These are phyloP conservation scores for Pseudogymnoascus sp. DNA, from an alignment of 2,329 filamentous ascomycete species.

Conservation along the genomic window DNA sequence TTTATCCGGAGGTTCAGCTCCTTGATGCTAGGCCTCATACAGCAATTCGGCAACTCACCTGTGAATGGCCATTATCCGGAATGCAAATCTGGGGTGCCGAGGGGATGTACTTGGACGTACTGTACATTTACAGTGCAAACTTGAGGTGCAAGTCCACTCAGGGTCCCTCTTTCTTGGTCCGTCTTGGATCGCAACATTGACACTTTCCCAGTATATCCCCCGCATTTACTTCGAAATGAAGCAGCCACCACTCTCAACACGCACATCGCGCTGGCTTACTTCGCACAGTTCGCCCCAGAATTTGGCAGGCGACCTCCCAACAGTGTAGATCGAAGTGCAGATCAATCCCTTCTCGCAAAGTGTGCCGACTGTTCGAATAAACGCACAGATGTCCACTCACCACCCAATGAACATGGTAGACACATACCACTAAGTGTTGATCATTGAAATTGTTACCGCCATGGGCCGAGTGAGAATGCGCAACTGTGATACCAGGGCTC, in stretches of 20 bases:
- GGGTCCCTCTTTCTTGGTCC: neutral
- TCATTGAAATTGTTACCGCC: neutral
- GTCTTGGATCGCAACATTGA: neutral
- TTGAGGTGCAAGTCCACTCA: neutral
- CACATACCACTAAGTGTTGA: neutral
- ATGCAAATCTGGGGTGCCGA: conserved; percentile 1
- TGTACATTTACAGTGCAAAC: neutral
- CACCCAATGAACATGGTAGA: neutral
- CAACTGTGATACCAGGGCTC: neutral
- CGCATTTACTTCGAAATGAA: neutral
- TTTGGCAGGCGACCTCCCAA: conserved; percentile 5
- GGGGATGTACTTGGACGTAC: neutral
- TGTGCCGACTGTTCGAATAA: neutral
- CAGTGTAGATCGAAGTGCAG: neutral
- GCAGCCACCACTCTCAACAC: neutral
- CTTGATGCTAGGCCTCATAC: neutral
- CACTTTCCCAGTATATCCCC: neutral
- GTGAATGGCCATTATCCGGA: neutral
- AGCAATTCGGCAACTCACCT: neutral
- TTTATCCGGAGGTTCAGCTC: conserved; percentile 7
- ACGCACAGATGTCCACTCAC: neutral
- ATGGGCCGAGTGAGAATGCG: neutral
- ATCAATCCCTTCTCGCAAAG: neutral
- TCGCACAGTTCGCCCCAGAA: neutral
- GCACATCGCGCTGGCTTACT: neutral